Evolutionary conservation across 208 protist genomes (phyloP), one percentile per base, ranked within the genome.

Genomic region (Lotmaria passim): DNA sequence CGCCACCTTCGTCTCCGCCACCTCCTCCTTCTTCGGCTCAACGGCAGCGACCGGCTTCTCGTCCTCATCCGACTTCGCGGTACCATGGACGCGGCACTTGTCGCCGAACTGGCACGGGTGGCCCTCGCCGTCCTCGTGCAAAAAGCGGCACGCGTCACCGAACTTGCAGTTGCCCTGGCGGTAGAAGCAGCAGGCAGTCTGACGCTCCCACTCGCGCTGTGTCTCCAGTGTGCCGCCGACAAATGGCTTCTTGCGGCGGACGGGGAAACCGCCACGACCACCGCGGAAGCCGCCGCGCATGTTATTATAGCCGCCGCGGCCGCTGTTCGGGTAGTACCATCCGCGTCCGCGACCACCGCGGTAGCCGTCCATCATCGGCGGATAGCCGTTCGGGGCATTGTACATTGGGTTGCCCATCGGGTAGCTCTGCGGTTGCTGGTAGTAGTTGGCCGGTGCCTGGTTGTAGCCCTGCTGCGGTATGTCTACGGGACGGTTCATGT

Each of bases 181-280:
- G 68, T 85, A 82, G 77, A 95, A 95, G 67, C 90, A 95, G 80
- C 90, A 95, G 39, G 78, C 75, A 24, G 85, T 93, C 55, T 90
- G 75, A 48, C 78, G 69, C 64, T 93, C 87, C 78, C 80, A 95
- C 65, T 89, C 80, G 14, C 82, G 75, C 66, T 93, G 86, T 10
- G 85, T 86, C 78, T 95, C 87, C 51, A 95, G 80, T 19, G 82
- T 83, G 38, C 89, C 89, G 17, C 89, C 89, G 55, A 94, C 89
- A 68, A 94, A 94, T 3, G 83, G 89, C 70, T 86, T 87, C 73
- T 86, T 89, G 53, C 77, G 75, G 48, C 78, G 82, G 24, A 82
- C 1, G 26, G 68, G 67, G 66, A 78, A 80, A 19, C 83, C 82
- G 34, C 79, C 82, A 43, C 79, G 70, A 11, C 83, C 87, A 33